These are phyloP conservation scores for Debaryomyces nepalensis DNA, from an alignment of 1,139 yeast species.

Conservation along the genomic window DNA sequence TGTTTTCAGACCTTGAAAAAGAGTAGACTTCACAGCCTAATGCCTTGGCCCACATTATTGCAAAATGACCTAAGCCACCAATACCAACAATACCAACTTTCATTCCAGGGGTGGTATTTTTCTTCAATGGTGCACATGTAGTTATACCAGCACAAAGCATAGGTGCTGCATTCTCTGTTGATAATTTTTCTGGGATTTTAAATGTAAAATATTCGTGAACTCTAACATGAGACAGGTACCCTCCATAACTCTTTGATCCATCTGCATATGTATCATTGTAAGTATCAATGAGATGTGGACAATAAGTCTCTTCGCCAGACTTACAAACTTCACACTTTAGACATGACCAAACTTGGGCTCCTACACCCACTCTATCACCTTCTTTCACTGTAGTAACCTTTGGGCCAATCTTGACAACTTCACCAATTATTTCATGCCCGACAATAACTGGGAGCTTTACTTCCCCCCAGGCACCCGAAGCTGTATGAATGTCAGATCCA, in stretches of 20 bases:
- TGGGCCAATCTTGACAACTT: constrained; percentile 46
- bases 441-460: constrained; percentile 39
- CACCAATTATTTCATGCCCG: constrained; percentile 56
- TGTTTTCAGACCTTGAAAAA: constrained; percentile 52
- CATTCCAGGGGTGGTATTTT: constrained; percentile 44
- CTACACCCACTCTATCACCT: constrained; percentile 56
- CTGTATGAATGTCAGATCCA: constrained; percentile 48
- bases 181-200: constrained; percentile 52
- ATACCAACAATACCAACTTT: constrained; percentile 60
- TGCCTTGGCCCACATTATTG: constrained; percentile 59
- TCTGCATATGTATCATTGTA: constrained; percentile 46
- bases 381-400: constrained; percentile 36
- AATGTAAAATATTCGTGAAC: constrained; percentile 52
- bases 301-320: constrained; percentile 50
- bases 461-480: constrained; percentile 45
- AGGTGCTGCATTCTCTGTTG: constrained; percentile 50
- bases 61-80: constrained; percentile 68
- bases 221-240: constrained; percentile 56
- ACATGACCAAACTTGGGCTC: constrained; percentile 54
- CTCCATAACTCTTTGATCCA: constrained; percentile 55
- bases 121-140: constrained; percentile 54
- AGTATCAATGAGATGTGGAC: constrained; percentile 45
- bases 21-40: constrained; percentile 62
- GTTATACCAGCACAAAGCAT: constrained; percentile 59
- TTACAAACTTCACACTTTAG: constrained; percentile 49